These are phyloP conservation scores for Saturnispora sekii DNA, from an alignment of 805 yeast species.

Conservation along the genomic window DNA sequence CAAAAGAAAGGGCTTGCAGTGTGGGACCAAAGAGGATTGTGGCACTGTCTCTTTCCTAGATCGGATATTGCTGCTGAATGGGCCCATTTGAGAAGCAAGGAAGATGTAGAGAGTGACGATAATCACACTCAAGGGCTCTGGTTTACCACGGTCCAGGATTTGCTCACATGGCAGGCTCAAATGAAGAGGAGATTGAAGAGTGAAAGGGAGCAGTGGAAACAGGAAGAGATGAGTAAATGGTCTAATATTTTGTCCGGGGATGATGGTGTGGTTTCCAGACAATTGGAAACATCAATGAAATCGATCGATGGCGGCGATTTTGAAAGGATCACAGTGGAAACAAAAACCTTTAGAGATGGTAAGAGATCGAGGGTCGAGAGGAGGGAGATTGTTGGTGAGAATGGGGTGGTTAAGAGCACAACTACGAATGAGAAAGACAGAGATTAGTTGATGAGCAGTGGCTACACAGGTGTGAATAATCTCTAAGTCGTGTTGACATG, in stretches of 20 bases:
- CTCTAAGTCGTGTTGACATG: no score
- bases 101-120: slow-evolving; percentile 41
- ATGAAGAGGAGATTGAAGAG: slow-evolving; percentile 37
- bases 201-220: slow-evolving; percentile 26
- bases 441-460: no score
- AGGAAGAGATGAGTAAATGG: slow-evolving; percentile 22
- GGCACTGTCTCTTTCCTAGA: slow-evolving; percentile 85
- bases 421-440: no score
- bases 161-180: slow-evolving; percentile 55
- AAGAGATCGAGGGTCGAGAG: slow-evolving; percentile 6
- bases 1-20: slow-evolving; percentile 57
- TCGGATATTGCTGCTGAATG: slow-evolving; percentile 22
- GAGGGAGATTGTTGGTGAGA: slow-evolving; percentile 8
- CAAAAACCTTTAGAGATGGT: slow-evolving; percentile 9
- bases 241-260: slow-evolving; percentile 6
- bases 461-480: no score
- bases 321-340: slow-evolving; percentile 24
- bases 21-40: slow-evolving; percentile 77
- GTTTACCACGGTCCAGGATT: slow-evolving; percentile 57
- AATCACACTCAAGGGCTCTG: slow-evolving; percentile 43
- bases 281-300: slow-evolving; percentile 28
- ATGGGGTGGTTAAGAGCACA: slow-evolving; percentile 8
- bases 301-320: slow-evolving; percentile 34
- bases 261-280: slow-evolving; percentile 27
- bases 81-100: slow-evolving; percentile 37